These are phyloP conservation scores for Bombardia bombarda DNA, from an alignment of 495 filamentous ascomycete species.

Conservation along the genomic window DNA sequence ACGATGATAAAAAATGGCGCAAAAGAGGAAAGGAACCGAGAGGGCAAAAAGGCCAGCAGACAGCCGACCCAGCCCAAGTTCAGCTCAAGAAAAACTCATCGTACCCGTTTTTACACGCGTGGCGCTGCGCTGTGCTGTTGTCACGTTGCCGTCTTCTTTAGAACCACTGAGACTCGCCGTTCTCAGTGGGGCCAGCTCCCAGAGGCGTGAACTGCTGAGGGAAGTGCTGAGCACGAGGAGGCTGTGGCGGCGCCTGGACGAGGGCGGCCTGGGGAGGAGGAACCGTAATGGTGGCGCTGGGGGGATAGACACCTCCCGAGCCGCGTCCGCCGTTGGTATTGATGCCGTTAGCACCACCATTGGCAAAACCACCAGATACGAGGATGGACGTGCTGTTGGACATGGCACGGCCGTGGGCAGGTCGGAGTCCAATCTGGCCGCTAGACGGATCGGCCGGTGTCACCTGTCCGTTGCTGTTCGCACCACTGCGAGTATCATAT, in stretches of 20 bases:
- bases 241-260: slow-evolving; percentile 19
- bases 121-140: slow-evolving; percentile 2
- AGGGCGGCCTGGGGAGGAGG: slow-evolving; percentile 13
- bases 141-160: slow-evolving; percentile 5
- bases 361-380: slow-evolving; percentile 14
- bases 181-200: slow-evolving; percentile 11
- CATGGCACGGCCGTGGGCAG: slow-evolving; percentile 23
- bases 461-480: slow-evolving; percentile 20
- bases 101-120: too few relatives aligned
- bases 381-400: slow-evolving; percentile 22
- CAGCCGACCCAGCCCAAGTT: slow-evolving; percentile 16
- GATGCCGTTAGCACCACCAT: slow-evolving; percentile 8
- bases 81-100: too few relatives aligned
- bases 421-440: slow-evolving; percentile 31
- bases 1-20: slow-evolving; percentile 20
- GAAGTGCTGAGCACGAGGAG: slow-evolving; percentile 15
- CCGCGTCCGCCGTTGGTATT: slow-evolving; percentile 4
- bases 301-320: slow-evolving; percentile 17
- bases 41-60: too few relatives aligned
- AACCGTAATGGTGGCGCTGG: slow-evolving; percentile 16
- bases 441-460: slow-evolving; percentile 31
- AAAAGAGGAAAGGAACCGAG: too few relatives aligned
- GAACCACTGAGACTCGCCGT: slow-evolving; percentile 21
- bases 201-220: slow-evolving; percentile 11
- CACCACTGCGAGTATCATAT: slow-evolving; percentile 28